Evolutionary conservation across 2,329 filamentous ascomycete genomes (phyloP).

Genomic region (Fusarium sp.): DNA sequence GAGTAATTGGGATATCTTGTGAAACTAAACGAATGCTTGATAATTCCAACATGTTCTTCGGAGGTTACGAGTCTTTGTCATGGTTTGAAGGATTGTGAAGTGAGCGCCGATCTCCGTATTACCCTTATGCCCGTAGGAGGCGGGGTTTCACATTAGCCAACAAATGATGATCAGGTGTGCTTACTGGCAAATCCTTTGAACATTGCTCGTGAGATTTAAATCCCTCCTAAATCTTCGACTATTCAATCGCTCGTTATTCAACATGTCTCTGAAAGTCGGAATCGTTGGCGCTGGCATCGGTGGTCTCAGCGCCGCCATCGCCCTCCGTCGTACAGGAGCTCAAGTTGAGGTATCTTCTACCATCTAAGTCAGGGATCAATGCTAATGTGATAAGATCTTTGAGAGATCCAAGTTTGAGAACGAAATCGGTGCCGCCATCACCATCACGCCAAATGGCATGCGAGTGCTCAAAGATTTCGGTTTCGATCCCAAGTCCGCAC

Average conservation of each 20-base stretch:
- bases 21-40: no score
- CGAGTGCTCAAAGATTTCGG: background rate
- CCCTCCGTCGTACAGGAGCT: background rate
- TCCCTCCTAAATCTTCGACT: background rate
- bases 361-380: rapidly evolving
- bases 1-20: background rate
- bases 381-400: background rate
- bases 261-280: background rate
- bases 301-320: background rate
- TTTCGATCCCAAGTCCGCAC: background rate
- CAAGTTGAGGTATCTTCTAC: slow-evolving; percentile 1
- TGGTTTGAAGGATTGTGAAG: no score
- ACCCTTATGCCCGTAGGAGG: background rate
- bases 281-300: background rate
- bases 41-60: no score
- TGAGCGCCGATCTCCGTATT: background rate
- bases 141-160: background rate
- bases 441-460: background rate
- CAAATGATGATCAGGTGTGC: background rate
- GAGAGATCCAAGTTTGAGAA: slow-evolving; percentile 5
- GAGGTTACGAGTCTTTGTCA: no score
- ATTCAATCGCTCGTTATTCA: background rate
- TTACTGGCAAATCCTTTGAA: background rate
- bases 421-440: slow-evolving; percentile 9
- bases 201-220: background rate